phyloP scores from a whole-genome alignment of 2,329 filamentous ascomycete species.

The Metarhizium brunneum region DNA sequence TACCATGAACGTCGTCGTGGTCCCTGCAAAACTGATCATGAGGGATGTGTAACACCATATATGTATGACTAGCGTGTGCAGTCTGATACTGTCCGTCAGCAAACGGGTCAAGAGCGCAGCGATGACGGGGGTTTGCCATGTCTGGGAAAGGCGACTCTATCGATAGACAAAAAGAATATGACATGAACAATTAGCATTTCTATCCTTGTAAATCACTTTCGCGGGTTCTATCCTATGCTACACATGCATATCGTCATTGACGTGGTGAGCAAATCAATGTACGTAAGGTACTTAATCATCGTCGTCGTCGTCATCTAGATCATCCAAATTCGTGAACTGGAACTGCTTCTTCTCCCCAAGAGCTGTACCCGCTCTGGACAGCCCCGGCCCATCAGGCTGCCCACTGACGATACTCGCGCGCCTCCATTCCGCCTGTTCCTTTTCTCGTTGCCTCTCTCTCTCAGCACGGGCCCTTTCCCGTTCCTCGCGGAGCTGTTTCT shows the following conservation, averaged over 20 bases:
- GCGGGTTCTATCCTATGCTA: background rate
- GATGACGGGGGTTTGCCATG: background rate
- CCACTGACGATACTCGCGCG: conserved; percentile 25
- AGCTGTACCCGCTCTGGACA: conserved; percentile 15
- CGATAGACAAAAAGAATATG: conserved; percentile 1
- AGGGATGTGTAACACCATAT: conserved; percentile 18
- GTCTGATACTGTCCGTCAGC: conserved; percentile 4
- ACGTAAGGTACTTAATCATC: conserved; percentile 15
- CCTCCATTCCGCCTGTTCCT: conserved; percentile 32
- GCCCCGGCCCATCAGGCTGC: conserved; percentile 14
- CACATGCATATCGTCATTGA: background rate
- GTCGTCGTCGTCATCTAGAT: conserved; percentile 34
- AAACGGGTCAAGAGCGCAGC: background rate
- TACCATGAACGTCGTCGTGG: background rate
- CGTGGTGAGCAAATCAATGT: background rate
- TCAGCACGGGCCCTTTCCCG: conserved; percentile 29
- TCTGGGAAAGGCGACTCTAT: background rate
- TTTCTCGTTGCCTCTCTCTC: conserved; percentile 32
- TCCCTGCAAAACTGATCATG: background rate
- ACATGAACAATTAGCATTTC: background rate
- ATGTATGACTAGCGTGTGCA: conserved; percentile 20
- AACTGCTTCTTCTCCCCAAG: conserved; percentile 41
- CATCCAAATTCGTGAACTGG: conserved; percentile 44
- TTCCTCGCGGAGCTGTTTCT: conserved; percentile 31
- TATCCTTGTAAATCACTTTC: background rate